Conservation (phyloP, 2,329 filamentous ascomycete genomes). For the Aspergillus nomiae region DNA sequence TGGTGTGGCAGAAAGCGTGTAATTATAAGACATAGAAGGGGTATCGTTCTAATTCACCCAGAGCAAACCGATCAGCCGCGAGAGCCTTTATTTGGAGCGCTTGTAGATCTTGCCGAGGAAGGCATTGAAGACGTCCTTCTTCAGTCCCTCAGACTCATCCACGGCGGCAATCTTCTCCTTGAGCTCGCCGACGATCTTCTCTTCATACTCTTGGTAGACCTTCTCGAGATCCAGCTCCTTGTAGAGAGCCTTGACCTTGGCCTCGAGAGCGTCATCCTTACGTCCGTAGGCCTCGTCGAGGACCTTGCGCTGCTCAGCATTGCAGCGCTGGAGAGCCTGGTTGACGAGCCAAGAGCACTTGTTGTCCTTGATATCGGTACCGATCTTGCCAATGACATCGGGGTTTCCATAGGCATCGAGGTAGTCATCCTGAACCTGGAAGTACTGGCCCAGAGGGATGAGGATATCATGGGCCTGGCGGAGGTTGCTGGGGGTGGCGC, state of each 20-base stretch:
- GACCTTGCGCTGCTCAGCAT: constrained; percentile 80
- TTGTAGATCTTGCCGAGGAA: constrained; percentile 99
- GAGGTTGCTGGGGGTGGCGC: constrained; percentile 85
- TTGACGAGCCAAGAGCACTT: constrained; percentile 99
- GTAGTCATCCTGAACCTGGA: constrained; percentile 98
- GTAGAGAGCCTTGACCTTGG: constrained; percentile 84
- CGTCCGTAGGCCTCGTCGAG: constrained; percentile 92
- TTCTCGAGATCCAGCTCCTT: constrained; percentile 81
- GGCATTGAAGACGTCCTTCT: constrained; percentile 83
- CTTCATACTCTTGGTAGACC: constrained; percentile 86
- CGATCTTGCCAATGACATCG: constrained; percentile 94
- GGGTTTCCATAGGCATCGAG: constrained; percentile 96
- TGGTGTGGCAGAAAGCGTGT: background rate
- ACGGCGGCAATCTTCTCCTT: constrained; percentile 72
- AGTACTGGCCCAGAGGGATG: constrained; percentile 97
- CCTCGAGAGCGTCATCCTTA: constrained; percentile 83
- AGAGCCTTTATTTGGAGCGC: constrained; percentile 73
- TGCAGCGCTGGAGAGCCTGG: constrained; percentile 80
- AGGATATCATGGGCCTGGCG: constrained; percentile 88
- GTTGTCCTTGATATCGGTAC: constrained; percentile 98
- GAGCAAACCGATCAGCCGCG: background rate
- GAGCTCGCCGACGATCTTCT: constrained; percentile 79
- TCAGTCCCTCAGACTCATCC: constrained; percentile 85
- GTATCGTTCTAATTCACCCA: constrained; percentile 8
- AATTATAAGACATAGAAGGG: constrained; percentile 1